These are phyloP conservation scores for Blastomyces gilchristii DNA, from an alignment of 2,329 filamentous ascomycete genomes.

Conservation along the genomic window DNA sequence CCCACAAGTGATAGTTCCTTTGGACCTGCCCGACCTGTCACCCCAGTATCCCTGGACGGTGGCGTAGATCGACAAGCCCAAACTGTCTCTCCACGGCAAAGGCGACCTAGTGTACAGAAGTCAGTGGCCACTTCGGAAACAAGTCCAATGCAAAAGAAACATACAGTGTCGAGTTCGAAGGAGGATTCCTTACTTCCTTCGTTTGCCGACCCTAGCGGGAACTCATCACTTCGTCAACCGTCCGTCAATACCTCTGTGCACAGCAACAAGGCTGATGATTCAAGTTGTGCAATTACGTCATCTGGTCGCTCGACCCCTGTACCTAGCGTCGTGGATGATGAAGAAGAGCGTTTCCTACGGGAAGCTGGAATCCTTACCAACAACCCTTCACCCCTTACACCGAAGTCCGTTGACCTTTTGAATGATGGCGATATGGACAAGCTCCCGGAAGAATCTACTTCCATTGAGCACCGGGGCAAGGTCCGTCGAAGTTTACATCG, in stretches of 20 bases:
- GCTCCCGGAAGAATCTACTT: constrained; percentile 29
- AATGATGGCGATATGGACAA: constrained; percentile 36
- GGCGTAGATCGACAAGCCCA: constrained; percentile 16
- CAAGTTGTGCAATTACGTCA: constrained; percentile 26
- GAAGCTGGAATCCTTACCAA: constrained; percentile 55
- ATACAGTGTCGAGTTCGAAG: constrained; percentile 20
- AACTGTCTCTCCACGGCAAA: constrained; percentile 18
- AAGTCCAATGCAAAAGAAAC: constrained; percentile 20
- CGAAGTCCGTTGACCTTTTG: constrained; percentile 31
- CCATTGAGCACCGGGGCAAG: constrained; percentile 51
- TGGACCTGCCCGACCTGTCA: constrained; percentile 11
- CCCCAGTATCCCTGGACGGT: constrained; percentile 9
- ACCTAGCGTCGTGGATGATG: constrained; percentile 46
- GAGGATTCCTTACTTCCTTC: constrained; percentile 23
- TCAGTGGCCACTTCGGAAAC: constrained; percentile 28
- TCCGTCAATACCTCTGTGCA: constrained; percentile 29
- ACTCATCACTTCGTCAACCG: constrained; percentile 27
- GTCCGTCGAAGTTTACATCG: constrained; percentile 80
- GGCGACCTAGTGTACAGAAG: constrained; percentile 25
- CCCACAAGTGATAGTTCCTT: constrained; percentile 19
- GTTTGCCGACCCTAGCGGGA: constrained; percentile 18
- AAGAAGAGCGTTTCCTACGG: constrained; percentile 57
- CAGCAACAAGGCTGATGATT: constrained; percentile 28
- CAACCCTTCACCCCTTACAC: constrained; percentile 35
- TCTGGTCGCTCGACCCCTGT: constrained; percentile 29